phyloP scores from a whole-genome alignment of 1,284 basidiomycete species.

The Coniophora puteana region DNA sequence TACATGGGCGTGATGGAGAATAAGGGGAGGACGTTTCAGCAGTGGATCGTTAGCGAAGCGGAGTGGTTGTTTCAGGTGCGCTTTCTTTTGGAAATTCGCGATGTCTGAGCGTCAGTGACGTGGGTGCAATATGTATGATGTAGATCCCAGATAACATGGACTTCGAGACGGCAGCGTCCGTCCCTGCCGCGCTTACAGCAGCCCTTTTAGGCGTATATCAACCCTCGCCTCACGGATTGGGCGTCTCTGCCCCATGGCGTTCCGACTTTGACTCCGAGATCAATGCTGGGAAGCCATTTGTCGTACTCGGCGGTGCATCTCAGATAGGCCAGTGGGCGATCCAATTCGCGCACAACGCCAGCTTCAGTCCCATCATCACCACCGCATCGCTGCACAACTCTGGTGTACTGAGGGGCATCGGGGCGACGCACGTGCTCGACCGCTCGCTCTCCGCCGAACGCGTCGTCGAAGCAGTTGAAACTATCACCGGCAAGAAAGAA shows the following conservation, averaged over 20 bases:
- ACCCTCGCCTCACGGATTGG: neutral
- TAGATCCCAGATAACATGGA: conserved; percentile 37
- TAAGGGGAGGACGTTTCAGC: too few relatives aligned
- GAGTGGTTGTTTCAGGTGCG: too few relatives aligned
- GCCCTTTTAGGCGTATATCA: conserved; percentile 20
- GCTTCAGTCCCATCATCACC: conserved; percentile 14
- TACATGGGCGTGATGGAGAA: too few relatives aligned
- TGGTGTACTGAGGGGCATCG: conserved; percentile 9
- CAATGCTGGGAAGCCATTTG: conserved; percentile 26
- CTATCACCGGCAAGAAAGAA: neutral
- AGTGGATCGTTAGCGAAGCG: too few relatives aligned
- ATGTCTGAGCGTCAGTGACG: too few relatives aligned
- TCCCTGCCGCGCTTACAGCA: conserved; percentile 20
- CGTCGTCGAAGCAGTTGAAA: neutral
- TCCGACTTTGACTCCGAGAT: conserved; percentile 12
- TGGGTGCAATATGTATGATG: too few relatives aligned
- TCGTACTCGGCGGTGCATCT: conserved; percentile 32
- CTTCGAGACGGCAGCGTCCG: conserved; percentile 34
- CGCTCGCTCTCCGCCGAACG: neutral
- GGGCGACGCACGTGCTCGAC: conserved; percentile 13
- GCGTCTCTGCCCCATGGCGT: conserved; percentile 6
- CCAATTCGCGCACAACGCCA: conserved; percentile 15
- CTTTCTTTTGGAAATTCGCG: too few relatives aligned
- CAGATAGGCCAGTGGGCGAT: conserved; percentile 28
- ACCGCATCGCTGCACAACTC: conserved; percentile 12